phyloP scores from a whole-genome alignment of 2,329 filamentous ascomycete species.

The Lecanoromycetidae sp. region DNA sequence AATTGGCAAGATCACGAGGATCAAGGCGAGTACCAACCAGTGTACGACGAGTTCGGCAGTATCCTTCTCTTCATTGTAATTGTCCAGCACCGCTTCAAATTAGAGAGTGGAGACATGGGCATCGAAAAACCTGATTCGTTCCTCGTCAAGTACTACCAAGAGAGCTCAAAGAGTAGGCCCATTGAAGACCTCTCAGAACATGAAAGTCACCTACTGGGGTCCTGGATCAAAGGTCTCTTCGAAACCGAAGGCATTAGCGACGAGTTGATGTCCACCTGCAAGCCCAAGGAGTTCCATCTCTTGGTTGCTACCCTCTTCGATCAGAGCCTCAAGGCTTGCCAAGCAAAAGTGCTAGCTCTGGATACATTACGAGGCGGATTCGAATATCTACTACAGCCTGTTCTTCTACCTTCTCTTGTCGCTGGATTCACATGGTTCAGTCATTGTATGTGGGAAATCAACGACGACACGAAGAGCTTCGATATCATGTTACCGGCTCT shows the following conservation, averaged over 20 bases:
- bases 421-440: slow-evolving; percentile 48
- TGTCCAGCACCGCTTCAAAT: slow-evolving; percentile 45
- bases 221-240: slow-evolving; percentile 51
- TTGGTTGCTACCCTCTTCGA: slow-evolving; percentile 50
- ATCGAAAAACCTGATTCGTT: slow-evolving; percentile 41
- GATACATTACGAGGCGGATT: slow-evolving; percentile 50
- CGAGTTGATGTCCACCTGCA: slow-evolving; percentile 52
- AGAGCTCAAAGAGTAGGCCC: slow-evolving; percentile 35
- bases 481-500: slow-evolving; percentile 44
- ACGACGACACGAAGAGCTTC: slow-evolving; percentile 34
- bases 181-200: slow-evolving; percentile 42
- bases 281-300: slow-evolving; percentile 52
- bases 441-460: slow-evolving; percentile 42
- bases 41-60: slow-evolving; percentile 55
- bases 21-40: slow-evolving; percentile 50
- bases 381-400: slow-evolving; percentile 53
- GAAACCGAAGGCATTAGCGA: slow-evolving; percentile 52
- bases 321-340: slow-evolving; percentile 48
- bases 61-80: slow-evolving; percentile 47
- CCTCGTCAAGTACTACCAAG: slow-evolving; percentile 41
- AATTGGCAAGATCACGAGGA: slow-evolving; percentile 55
- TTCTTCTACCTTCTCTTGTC: slow-evolving; percentile 49
- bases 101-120: slow-evolving; percentile 42
- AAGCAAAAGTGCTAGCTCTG: slow-evolving; percentile 41
- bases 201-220: slow-evolving; percentile 44